Percentiles rank a stretch among this genome's conserved stretches.
Evolutionary conservation across 2,329 filamentous ascomycete species (phyloP).

Genomic region (Teratosphaeria nubilosa): DNA sequence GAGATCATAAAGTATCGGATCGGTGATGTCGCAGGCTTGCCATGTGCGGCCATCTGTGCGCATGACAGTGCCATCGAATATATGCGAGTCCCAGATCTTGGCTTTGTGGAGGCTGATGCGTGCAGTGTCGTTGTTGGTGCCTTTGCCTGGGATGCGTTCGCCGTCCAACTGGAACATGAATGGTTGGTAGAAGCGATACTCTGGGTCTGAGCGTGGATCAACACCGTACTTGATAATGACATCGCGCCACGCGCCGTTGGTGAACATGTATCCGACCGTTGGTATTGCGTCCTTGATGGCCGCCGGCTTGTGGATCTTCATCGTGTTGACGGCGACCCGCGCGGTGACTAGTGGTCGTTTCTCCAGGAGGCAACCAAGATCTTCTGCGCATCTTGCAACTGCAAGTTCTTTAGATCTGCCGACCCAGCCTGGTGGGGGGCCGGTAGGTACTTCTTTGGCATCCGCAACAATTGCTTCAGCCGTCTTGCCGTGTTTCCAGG

Average conservation of each 20-base stretch:
- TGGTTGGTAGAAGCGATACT: constrained; percentile 77
- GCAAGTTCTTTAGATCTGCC: constrained; percentile 32
- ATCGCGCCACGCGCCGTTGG: constrained; percentile 84
- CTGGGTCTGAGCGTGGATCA: constrained; percentile 69
- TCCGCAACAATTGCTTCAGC: constrained; percentile 52
- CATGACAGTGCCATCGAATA: constrained; percentile 72
- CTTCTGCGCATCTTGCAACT: constrained; percentile 10
- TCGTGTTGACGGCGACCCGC: constrained; percentile 65
- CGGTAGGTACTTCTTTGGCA: constrained; percentile 50
- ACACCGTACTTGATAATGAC: constrained; percentile 75
- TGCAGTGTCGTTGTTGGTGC: not conserved
- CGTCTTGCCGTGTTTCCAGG: constrained; percentile 6
- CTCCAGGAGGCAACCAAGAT: constrained; percentile 56
- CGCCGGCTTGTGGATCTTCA: constrained; percentile 40
- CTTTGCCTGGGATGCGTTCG: constrained; percentile 13
- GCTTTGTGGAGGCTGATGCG: not conserved
- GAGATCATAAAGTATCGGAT: constrained; percentile 60
- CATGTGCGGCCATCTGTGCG: constrained; percentile 78
- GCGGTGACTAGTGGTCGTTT: constrained; percentile 79
- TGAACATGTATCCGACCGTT: constrained; percentile 85
- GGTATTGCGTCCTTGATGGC: constrained; percentile 65
- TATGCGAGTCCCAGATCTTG: constrained; percentile 35
- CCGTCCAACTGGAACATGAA: constrained; percentile 65
- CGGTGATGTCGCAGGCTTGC: constrained; percentile 87
- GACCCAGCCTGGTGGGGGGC: constrained; percentile 37